These are phyloP conservation scores for Dioszegia crocea DNA, from an alignment of 768 basidiomycete genomes.

Conservation along the genomic window DNA sequence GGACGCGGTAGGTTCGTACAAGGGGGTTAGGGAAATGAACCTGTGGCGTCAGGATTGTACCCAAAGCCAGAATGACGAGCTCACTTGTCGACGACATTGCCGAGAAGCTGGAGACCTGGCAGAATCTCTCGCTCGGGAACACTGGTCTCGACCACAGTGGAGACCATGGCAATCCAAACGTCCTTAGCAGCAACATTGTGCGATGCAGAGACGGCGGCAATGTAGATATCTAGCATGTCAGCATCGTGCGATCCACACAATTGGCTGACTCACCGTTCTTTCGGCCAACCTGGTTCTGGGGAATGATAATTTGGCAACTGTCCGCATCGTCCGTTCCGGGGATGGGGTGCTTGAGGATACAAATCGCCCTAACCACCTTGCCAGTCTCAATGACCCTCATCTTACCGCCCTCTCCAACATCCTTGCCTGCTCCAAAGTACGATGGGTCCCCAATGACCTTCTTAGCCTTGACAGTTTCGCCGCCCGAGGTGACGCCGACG, in stretches of 20 bases:
- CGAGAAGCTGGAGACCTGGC: slow-evolving; percentile 88
- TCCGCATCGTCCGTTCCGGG: slow-evolving; percentile 94
- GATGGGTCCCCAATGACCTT: slow-evolving; percentile 97
- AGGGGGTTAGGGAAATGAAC: slow-evolving; percentile 80
- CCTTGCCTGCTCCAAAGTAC: slow-evolving; percentile 80
- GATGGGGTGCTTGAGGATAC: slow-evolving; percentile 95
- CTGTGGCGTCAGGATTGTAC: slow-evolving; percentile 52
- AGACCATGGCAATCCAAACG: slow-evolving; percentile 93
- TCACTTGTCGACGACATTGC: slow-evolving; percentile 89
- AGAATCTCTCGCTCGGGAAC: slow-evolving; percentile 84
- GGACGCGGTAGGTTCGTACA: slow-evolving; percentile 80
- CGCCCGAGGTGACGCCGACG: slow-evolving; percentile 80
- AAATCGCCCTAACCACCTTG: slow-evolving; percentile 93
- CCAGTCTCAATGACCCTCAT: slow-evolving; percentile 84
- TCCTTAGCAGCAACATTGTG: slow-evolving; percentile 98
- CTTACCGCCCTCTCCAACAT: slow-evolving; percentile 61
- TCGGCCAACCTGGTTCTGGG: slow-evolving; percentile 92
- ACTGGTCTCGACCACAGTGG: slow-evolving; percentile 93
- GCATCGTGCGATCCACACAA: too few species aligned
- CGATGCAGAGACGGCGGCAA: slow-evolving; percentile 92
- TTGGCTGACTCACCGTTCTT: slow-evolving; percentile 81
- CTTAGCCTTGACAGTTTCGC: slow-evolving; percentile 93
- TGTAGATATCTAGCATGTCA: slow-evolving; percentile 77
- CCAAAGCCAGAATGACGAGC: slow-evolving; percentile 23
- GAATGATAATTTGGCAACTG: slow-evolving; percentile 95